Conservation (phyloP, 257 asterid species). For the Craterostigma plantagineum region DNA sequence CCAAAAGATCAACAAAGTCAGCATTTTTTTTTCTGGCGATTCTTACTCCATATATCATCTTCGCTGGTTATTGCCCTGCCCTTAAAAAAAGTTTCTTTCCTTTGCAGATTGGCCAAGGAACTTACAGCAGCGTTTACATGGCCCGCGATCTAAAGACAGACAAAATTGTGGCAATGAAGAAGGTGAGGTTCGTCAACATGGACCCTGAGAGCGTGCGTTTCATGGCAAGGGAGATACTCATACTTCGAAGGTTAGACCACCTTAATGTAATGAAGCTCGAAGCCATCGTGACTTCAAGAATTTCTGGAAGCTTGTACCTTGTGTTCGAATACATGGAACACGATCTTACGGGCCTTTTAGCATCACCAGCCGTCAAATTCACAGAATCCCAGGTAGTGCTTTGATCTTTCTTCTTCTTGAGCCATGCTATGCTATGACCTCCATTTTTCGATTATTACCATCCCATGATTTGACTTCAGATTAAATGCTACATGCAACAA, state of each 20-base stretch:
- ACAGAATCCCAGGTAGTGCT: slow-evolving; percentile 62
- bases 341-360: slow-evolving; percentile 82
- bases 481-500: slow-evolving; percentile 78
- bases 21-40: not conserved
- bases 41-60: not conserved
- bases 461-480: slow-evolving; percentile 18
- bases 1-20: slow-evolving; percentile 56
- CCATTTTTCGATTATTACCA: no score
- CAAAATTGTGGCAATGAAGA: slow-evolving; percentile 79
- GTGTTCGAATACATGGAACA: slow-evolving; percentile 97
- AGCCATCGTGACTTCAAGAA: slow-evolving; percentile 58
- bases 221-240: slow-evolving; percentile 85
- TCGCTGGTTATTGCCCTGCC: not conserved
- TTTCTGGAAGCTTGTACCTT: slow-evolving; percentile 68
- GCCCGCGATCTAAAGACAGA: slow-evolving; percentile 55
- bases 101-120: slow-evolving; percentile 91
- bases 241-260: slow-evolving; percentile 68
- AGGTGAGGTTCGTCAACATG: slow-evolving; percentile 75
- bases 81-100: slow-evolving; percentile 2
- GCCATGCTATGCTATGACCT: no score
- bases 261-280: slow-evolving; percentile 89
- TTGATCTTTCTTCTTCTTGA: slow-evolving; percentile 2
- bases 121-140: slow-evolving; percentile 85
- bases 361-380: slow-evolving; percentile 45
- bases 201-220: slow-evolving; percentile 89